Base-by-base conservation (phyloP, 2,329 filamentous ascomycete species). In the Aspergillus thermomutatus region DNA sequence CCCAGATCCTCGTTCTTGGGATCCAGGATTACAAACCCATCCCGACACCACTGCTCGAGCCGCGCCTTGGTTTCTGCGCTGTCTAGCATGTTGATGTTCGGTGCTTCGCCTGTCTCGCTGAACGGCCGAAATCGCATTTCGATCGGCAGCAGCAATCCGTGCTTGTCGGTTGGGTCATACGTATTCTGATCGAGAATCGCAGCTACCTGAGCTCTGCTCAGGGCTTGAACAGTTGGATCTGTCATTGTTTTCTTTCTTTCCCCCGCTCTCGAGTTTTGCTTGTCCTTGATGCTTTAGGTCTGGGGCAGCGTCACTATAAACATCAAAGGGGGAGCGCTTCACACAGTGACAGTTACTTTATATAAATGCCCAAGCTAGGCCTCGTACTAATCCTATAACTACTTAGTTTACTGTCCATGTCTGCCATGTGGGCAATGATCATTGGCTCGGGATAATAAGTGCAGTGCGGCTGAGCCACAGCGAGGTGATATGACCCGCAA, bases 101-200 rank as follows among this genome's bases (percentile, higher is more conserved):
- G 48, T 3, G 27, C 11, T 27, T 52, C 49, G n/a, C 53, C 56
- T 46, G 34, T 50, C 26, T 56, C 26, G n/a, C 25, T 40, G 9
- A 56, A 58, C 14, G 27, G 21, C 26, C 14, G 21, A 26, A 58
- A 58, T 25, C 53, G 27, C 53, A 58, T 58, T 49, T 58, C 56
- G 40, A 58, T 58, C n/a, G 56, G 53, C 28, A 55, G 56, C 8
- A 53, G 49, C 28, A 6, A 6, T 11, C 28, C 45, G 17, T 11
- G 26, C 14, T 54, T 54, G 34, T 50, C 46, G 3, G 37, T n/a
- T 46, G 52, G 52, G 19, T 46, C 23, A 37, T 28, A 50, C 28
- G 31, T 54, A 49, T 26, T 50, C 14, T 26, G 21, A 31, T 54
- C 52, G 31, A 54, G 52, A 41, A 54, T 50, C 17, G 52, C 25